These are phyloP conservation scores for Alternaria sp. DNA, from an alignment of 2,329 filamentous ascomycete species.

Conservation along the genomic window DNA sequence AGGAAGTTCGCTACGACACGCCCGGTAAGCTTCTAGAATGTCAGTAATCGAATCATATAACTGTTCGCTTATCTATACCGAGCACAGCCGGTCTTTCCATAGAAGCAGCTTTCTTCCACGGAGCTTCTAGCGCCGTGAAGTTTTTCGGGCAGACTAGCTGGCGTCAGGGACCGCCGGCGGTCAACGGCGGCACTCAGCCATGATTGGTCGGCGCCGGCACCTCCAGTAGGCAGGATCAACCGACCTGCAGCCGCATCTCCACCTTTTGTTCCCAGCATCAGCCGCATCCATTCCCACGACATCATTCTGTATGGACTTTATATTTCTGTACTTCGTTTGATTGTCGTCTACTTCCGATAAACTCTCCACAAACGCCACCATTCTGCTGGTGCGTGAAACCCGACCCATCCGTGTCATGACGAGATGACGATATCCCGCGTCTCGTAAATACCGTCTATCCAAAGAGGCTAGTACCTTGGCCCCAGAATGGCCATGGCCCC, in stretches of 20 bases:
- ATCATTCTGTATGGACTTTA: conserved; percentile 16
- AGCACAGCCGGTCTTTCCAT: neutral
- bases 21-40: conserved; percentile 5
- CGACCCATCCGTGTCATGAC: conserved; percentile 29
- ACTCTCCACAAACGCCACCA: conserved; percentile 10
- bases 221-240: conserved; percentile 28
- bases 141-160: conserved; percentile 6
- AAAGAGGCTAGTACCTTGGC: conserved; percentile 25
- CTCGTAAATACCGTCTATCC: conserved; percentile 25
- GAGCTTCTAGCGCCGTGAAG: conserved; percentile 15
- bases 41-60: conserved; percentile 7
- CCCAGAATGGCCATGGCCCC: conserved; percentile 38
- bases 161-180: neutral
- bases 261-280: conserved; percentile 40
- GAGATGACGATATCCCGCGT: conserved; percentile 27
- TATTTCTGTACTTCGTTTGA: conserved; percentile 10
- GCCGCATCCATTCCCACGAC: conserved; percentile 30
- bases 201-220: conserved; percentile 19
- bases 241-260: conserved; percentile 41
- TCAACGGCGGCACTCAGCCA: conserved; percentile 2
- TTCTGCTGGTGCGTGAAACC: conserved; percentile 8
- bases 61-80: neutral
- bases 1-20: neutral
- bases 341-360: conserved; percentile 19
- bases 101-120: conserved; percentile 12